Evolutionary conservation across 306 rosid species (phyloP).

Genomic region (Corylus heterophylla): DNA sequence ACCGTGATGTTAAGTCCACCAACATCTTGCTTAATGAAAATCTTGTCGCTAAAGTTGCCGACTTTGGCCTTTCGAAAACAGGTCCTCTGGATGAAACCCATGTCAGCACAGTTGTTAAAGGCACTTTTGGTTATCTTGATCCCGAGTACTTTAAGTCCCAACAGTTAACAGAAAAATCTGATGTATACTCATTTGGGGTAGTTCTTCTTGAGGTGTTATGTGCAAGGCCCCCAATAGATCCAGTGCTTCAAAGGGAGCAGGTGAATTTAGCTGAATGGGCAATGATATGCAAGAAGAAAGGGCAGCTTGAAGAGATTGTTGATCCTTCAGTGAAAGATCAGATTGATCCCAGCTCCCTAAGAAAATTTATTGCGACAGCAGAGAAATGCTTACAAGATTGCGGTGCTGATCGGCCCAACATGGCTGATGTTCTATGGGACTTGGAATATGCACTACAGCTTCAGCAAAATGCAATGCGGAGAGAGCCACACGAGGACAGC

Average conservation of each 20-base stretch:
- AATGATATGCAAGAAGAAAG: constrained; percentile 45
- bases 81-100: constrained; percentile 43
- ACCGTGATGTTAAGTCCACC: constrained; percentile 55
- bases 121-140: constrained; percentile 59
- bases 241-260: constrained; percentile 44
- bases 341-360: constrained; percentile 43
- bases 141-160: constrained; percentile 49
- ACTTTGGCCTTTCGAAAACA: constrained; percentile 54
- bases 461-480: constrained; percentile 34
- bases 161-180: constrained; percentile 49
- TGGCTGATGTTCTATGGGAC: constrained; percentile 62
- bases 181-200: constrained; percentile 59
- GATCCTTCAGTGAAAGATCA: constrained; percentile 45
- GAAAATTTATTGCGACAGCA: constrained; percentile 42
- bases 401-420: constrained; percentile 43
- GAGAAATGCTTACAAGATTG: constrained; percentile 50
- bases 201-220: constrained; percentile 53
- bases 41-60: constrained; percentile 51
- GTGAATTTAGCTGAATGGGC: constrained; percentile 57
- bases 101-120: constrained; percentile 53
- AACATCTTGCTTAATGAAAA: constrained; percentile 51
- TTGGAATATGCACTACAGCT: constrained; percentile 57
- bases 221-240: constrained; percentile 47
- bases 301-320: constrained; percentile 41
- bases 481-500: constrained; percentile 50